phyloP scores from a whole-genome alignment of 2,329 filamentous ascomycete species.

The Diaporthe citrichinensis region DNA sequence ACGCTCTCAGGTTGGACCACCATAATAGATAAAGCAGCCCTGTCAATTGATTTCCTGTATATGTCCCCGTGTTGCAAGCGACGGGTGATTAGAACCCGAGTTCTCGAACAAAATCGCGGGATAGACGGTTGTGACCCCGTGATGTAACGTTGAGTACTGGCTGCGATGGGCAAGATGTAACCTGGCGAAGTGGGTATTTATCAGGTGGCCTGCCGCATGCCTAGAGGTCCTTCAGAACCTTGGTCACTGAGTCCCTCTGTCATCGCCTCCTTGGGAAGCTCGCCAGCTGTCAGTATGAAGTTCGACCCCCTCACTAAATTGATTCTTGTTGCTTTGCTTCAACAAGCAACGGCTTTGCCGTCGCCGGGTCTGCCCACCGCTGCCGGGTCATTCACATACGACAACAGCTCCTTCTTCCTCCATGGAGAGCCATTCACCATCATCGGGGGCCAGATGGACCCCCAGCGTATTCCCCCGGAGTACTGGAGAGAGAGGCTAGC shows the following conservation, averaged over 20 bases:
- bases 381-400: conserved; percentile 55
- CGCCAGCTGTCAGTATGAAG: background rate
- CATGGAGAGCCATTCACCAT: conserved; percentile 58
- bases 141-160: conserved; percentile 28
- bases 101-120: background rate
- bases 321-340: background rate
- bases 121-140: background rate
- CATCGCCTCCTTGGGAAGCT: background rate
- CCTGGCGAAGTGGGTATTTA: conserved; percentile 11
- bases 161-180: conserved; percentile 4
- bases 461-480: conserved; percentile 61
- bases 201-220: background rate
- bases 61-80: background rate
- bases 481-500: conserved; percentile 62
- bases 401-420: conserved; percentile 55
- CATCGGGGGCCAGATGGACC: conserved; percentile 65
- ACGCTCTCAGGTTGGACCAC: background rate
- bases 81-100: conserved; percentile 14
- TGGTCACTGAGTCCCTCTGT: background rate
- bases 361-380: conserved; percentile 6
- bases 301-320: background rate
- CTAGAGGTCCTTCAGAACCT: no score
- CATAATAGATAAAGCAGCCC: background rate
- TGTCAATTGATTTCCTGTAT: background rate
- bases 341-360: background rate